Evolutionary conservation across 192 early-diverging fungal genomes (phyloP).

Genomic region (Mycoemilia scoparia): DNA sequence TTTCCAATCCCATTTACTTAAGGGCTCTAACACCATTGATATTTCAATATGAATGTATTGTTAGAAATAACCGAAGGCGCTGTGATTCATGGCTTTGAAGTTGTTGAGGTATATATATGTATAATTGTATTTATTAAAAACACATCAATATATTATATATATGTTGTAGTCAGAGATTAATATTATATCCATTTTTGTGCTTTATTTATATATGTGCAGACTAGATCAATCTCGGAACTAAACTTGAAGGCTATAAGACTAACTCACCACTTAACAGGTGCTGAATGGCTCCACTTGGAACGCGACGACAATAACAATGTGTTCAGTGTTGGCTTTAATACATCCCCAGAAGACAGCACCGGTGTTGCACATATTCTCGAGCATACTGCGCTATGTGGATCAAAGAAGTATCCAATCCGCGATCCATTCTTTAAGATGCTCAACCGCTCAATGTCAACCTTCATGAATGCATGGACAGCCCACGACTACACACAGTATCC

Average conservation of each 20-base stretch:
- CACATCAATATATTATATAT: too few species aligned
- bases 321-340: conserved; percentile 82
- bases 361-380: conserved; percentile 91
- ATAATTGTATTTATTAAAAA: too few species aligned
- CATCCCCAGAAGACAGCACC: conserved; percentile 59
- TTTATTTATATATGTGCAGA: conserved; percentile 28
- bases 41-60: too few species aligned
- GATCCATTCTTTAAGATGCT: conserved; percentile 99
- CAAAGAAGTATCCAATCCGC: conserved; percentile 67
- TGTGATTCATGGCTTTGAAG: too few species aligned
- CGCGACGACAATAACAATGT: conserved; percentile 85
- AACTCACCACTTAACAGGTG: conserved; percentile 58
- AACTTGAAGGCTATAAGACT: conserved; percentile 58
- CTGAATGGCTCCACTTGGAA: conserved; percentile 71
- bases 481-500: conserved; percentile 83
- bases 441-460: conserved; percentile 83
- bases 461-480: conserved; percentile 93
- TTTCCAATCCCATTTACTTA: too few species aligned
- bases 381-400: conserved; percentile 88
- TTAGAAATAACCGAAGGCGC: too few species aligned
- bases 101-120: too few species aligned
- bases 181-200: too few species aligned
- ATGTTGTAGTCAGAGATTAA: too few species aligned
- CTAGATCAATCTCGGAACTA: conserved; percentile 57
- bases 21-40: too few species aligned